A percentile compares a stretch with the other conserved stretches of the same genome.
Evolutionary conservation across 768 basidiomycete species (phyloP).

Genomic region (Lyophyllum decastes): DNA sequence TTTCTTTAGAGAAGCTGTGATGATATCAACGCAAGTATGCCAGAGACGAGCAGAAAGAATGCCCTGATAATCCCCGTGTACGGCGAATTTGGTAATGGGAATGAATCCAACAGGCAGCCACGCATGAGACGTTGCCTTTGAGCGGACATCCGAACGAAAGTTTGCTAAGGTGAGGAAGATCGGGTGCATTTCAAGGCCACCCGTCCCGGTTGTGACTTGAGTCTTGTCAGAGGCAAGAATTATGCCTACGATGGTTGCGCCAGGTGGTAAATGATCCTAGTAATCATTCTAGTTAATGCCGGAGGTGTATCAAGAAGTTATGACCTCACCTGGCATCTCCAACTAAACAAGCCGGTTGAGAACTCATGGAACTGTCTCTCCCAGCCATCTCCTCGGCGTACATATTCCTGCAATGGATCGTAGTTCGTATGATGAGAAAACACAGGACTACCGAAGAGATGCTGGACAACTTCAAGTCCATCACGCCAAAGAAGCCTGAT

Average conservation of each 20-base stretch:
- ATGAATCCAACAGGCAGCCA: background rate
- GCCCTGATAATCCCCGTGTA: background rate
- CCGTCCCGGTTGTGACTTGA: slow-evolving; percentile 2
- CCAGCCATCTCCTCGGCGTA: background rate
- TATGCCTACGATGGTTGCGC: background rate
- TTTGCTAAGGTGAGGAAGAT: background rate
- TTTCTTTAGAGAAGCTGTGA: background rate
- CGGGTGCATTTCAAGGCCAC: slow-evolving; percentile 2
- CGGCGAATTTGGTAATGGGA: background rate
- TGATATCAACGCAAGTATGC: background rate
- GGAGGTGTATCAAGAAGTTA: background rate
- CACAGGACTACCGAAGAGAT: background rate
- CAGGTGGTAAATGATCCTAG: background rate
- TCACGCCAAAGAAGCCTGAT: background rate
- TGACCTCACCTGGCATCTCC: background rate
- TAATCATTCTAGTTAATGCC: background rate
- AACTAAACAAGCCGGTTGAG: background rate
- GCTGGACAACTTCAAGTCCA: background rate
- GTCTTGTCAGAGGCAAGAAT: slow-evolving; percentile 4
- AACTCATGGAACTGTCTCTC: background rate
- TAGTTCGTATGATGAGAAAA: background rate
- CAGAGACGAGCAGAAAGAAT: background rate
- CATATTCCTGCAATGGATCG: background rate
- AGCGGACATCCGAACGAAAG: background rate
- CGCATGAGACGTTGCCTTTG: slow-evolving; percentile 1